phyloP scores from a whole-genome alignment of 805 yeast genomes.

The Ogataea naganishii region DNA sequence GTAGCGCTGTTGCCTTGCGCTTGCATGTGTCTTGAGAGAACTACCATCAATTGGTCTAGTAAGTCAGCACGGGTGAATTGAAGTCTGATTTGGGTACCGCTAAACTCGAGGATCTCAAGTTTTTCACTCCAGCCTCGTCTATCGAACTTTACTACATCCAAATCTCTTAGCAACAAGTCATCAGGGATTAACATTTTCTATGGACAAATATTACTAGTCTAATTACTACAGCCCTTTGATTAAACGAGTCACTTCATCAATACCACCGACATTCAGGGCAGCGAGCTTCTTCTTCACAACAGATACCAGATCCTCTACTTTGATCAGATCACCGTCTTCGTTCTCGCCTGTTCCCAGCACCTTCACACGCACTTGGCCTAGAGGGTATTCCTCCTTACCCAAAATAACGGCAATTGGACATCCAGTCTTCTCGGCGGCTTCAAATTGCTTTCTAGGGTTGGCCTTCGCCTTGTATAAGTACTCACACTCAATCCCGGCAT shows the following conservation, averaged over 20 bases:
- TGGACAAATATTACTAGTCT: too few relatives aligned
- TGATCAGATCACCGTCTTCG: conserved; percentile 77
- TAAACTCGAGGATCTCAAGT: too few relatives aligned
- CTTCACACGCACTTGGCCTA: conserved; percentile 80
- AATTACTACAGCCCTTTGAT: conserved; percentile 44
- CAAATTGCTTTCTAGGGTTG: conserved; percentile 92
- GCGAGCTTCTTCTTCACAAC: conserved; percentile 32
- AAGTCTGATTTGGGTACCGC: too few relatives aligned
- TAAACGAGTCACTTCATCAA: conserved; percentile 57
- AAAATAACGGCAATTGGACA: conserved; percentile 85
- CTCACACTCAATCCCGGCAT: conserved; percentile 82
- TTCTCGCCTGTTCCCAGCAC: conserved; percentile 81
- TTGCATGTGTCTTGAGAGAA: too few relatives aligned
- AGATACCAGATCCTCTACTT: conserved; percentile 48
- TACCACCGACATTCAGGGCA: conserved; percentile 37
- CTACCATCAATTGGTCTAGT: too few relatives aligned
- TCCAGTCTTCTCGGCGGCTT: conserved; percentile 93
- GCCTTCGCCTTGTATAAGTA: conserved; percentile 89
- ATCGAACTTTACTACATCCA: too few relatives aligned
- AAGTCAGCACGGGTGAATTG: too few relatives aligned
- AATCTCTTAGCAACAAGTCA: too few relatives aligned
- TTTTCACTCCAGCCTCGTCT: too few relatives aligned
- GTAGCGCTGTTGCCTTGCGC: too few relatives aligned
- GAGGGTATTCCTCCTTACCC: conserved; percentile 88
- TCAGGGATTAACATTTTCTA: too few relatives aligned